Evolutionary conservation across 2,329 filamentous ascomycete species (phyloP), one percentile per base, ranked within the genome.

Genomic region (Sclerotinia trifoliorum): DNA sequence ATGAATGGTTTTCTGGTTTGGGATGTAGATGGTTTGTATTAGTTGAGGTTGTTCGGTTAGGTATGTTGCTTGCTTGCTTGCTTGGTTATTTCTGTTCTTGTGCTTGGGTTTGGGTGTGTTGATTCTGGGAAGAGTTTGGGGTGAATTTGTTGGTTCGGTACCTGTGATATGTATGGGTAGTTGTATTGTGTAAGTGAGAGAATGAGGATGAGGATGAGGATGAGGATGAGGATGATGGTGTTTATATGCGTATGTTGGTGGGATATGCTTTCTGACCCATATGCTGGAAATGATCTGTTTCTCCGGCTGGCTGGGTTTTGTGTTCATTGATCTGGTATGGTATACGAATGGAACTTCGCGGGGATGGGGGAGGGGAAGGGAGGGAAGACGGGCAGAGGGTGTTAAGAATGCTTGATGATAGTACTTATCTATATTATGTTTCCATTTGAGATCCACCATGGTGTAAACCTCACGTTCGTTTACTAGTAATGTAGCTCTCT

Each of bases 291-390:
- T 6, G 8, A 32, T 2, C 5, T 2, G 7, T 32, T 32, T 19
- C 8, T 1, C 5, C 3, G 3, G 19, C 29, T 35, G 3, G 10
- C 17, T 35, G 17, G 5, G 35, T 35, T 19, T 15, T 21, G 29
- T 3, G 32, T 55, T 35, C 6, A 10, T 35, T n/a, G 29, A 13
- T 2, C 19, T 13, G 19, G 2, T 15, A 2, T 35, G 2, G 26
- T 5, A 21, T 21, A 2, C 26, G 21, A 48, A 5, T 19, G 44
- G 7, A 46, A 21, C 5, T 21, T 19, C 17, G n/a, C n/a, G n/a
- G n/a, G n/a, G n/a, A n/a, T n/a, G 44, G 2, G 7, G 17, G 1
- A 0, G 5, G 21, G 8, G n/a, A 11, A 7, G 17, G 24, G 5
- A 11, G 26, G 29, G 7, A 3, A 5, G 26, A 4, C 5, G 4